Evolutionary conservation across 257 asterid species (phyloP).

Genomic region (Solanum bukasovii): DNA sequence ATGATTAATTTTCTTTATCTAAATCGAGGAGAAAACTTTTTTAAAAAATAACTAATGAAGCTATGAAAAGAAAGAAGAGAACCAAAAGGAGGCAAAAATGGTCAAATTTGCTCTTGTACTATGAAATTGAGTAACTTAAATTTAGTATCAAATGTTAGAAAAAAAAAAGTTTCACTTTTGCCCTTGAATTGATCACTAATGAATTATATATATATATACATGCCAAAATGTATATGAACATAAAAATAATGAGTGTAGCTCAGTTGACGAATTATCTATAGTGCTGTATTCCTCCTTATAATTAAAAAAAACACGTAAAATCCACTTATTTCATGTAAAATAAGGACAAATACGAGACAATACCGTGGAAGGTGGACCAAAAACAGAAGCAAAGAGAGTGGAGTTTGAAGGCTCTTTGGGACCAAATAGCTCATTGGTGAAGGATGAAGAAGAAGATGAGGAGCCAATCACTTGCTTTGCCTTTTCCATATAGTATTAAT

Average conservation of each 20-base stretch:
- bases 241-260: not conserved
- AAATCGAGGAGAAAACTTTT: not conserved
- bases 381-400: conserved; percentile 50
- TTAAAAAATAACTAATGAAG: not conserved
- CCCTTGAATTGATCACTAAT: too few relatives aligned
- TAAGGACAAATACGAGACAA: not conserved
- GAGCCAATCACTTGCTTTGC: conserved; percentile 37
- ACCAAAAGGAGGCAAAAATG: too few relatives aligned
- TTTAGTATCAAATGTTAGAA: too few relatives aligned
- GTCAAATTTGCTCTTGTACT: too few relatives aligned
- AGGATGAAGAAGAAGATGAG: conserved; percentile 42
- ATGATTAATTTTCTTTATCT: not conserved
- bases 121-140: too few relatives aligned
- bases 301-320: not conserved
- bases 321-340: not conserved
- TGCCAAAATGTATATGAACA: not conserved
- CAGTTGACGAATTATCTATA: not conserved
- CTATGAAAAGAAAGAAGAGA: not conserved
- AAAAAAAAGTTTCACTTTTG: too few relatives aligned
- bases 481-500: conserved; percentile 40
- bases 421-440: conserved; percentile 58
- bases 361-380: conserved; percentile 61
- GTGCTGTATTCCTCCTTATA: too few relatives aligned
- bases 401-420: conserved; percentile 42
- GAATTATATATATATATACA: too few relatives aligned